Evolutionary conservation across 306 rosid species (phyloP).

Genomic region (Cicer bijugum): DNA sequence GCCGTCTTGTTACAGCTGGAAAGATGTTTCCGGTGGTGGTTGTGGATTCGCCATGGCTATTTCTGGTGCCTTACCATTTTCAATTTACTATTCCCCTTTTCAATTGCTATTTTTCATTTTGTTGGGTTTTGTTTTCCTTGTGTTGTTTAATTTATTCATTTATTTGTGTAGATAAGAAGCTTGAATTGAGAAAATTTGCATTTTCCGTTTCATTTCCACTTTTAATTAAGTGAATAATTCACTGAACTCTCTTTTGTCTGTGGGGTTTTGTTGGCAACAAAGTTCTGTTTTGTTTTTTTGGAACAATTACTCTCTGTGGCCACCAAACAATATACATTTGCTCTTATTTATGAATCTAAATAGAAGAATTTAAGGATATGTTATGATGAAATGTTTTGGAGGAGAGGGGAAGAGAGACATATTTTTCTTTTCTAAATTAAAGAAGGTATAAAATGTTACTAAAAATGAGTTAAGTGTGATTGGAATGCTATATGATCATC

Average conservation of each 20-base stretch:
- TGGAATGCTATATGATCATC: too few species aligned
- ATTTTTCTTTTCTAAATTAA: too few species aligned
- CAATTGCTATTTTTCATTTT: not conserved
- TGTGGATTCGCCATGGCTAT: conserved; percentile 95
- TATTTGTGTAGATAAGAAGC: conserved; percentile 9
- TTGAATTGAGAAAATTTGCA: conserved; percentile 10
- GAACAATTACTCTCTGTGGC: not conserved
- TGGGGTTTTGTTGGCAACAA: conserved; percentile 1
- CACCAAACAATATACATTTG: not conserved
- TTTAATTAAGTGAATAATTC: not conserved
- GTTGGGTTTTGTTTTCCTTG: not conserved
- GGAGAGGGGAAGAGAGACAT: too few species aligned
- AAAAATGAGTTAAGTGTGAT: too few species aligned
- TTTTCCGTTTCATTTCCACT: not conserved
- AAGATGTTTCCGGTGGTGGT: conserved; percentile 86
- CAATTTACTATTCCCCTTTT: not conserved
- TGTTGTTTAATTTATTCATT: not conserved
- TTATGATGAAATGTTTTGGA: too few species aligned
- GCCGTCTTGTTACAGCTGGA: conserved; percentile 54
- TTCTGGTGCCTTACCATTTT: conserved; percentile 59
- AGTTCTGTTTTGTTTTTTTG: not conserved
- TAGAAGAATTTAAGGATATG: conserved; percentile 11
- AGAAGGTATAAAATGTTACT: too few species aligned
- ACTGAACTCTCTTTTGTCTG: not conserved
- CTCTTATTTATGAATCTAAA: conserved; percentile 11